Base-by-base conservation (phyloP, 2,329 filamentous ascomycete genomes). In the Alternaria longipes region DNA sequence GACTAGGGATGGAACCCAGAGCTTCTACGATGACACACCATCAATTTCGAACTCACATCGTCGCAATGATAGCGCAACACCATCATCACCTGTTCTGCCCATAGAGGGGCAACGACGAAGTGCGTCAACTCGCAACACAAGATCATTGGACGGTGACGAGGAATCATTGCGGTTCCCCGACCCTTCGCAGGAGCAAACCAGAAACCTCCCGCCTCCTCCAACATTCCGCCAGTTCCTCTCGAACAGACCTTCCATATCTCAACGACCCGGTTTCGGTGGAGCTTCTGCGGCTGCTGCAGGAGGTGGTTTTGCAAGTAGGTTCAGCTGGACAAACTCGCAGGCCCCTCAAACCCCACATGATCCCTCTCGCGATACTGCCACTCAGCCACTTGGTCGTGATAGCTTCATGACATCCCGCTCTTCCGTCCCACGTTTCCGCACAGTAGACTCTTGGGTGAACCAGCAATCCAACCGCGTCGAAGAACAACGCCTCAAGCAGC, bases 291-390 rank as follows among this genome's bases (percentile, higher is more conserved):
- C 46, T 11, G 46, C 32, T 36, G 14, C 18, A 20, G 18, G 32
- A 14, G 72, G 70, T 7, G 65, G 57, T 20, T 74, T 77, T 55
- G 62, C 69, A 44, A 74, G 71, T 54, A 62, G 73, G 32, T 80
- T 80, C 67, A 79, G 76, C 62, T 80, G 78, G 78, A 80, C 78
- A 6, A 80, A 80, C 53, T 78, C 77, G 1, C 72, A 80, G 36
- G 77, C 77, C 22, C 74, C 78, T 28, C 75, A 78, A 58, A 80
- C 78, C 12, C 78, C 78, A 0, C 70, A 74, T n/a, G 76, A 77
- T 20, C 58, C 71, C 5, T 65, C 55, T 2, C 70, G 70, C 24
- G 75, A 78, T 56, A 73, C 72, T 9, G 62, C 67, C 32, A 66
- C 63, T 3, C 65, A 70, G 36, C 63, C 64, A n/a, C 58, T 71